Conservation (phyloP, 441 rosid species). For the Euphorbia celastroides region DNA sequence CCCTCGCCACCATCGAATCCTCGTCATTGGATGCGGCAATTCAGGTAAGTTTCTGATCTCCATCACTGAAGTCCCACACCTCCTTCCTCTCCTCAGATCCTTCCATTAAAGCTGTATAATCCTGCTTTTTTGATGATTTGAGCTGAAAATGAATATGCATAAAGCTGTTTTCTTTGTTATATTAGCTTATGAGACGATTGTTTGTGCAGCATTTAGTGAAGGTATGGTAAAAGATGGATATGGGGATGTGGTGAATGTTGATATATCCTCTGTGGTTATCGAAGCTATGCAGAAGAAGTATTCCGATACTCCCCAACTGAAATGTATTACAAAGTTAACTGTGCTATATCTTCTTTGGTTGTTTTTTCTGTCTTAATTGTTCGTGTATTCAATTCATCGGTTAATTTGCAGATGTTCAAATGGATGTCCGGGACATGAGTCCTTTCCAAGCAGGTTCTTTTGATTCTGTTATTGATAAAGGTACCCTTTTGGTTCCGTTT, state of each 20-base stretch:
- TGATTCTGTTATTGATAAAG: constrained; percentile 75
- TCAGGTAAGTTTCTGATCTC: constrained; percentile 38
- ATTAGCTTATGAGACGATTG: neutral
- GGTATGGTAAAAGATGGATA: constrained; percentile 79
- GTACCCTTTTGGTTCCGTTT: constrained; percentile 22
- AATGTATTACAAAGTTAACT: constrained; percentile 36
- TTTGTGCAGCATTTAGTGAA: constrained; percentile 55
- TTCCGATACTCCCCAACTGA: constrained; percentile 50
- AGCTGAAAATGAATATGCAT: neutral
- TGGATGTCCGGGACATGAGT: constrained; percentile 81
- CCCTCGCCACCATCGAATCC: constrained; percentile 48
- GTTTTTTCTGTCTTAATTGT: neutral
- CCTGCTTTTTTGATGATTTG: neutral
- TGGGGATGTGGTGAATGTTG: constrained; percentile 63
- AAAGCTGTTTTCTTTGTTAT: neutral
- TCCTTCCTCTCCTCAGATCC: constrained; percentile 7
- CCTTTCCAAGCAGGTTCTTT: constrained; percentile 53
- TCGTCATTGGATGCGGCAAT: constrained; percentile 83
- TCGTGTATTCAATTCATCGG: constrained; percentile 9
- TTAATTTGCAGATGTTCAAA: constrained; percentile 41
- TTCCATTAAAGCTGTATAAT: constrained; percentile 1
- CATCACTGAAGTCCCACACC: neutral
- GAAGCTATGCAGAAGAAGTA: constrained; percentile 57
- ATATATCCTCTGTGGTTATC: constrained; percentile 70
- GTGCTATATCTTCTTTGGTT: neutral